Evolutionary conservation across 306 rosid species (phyloP), one percentile per base, ranked within the genome.

Genomic region (Casuarina cunninghamiana): DNA sequence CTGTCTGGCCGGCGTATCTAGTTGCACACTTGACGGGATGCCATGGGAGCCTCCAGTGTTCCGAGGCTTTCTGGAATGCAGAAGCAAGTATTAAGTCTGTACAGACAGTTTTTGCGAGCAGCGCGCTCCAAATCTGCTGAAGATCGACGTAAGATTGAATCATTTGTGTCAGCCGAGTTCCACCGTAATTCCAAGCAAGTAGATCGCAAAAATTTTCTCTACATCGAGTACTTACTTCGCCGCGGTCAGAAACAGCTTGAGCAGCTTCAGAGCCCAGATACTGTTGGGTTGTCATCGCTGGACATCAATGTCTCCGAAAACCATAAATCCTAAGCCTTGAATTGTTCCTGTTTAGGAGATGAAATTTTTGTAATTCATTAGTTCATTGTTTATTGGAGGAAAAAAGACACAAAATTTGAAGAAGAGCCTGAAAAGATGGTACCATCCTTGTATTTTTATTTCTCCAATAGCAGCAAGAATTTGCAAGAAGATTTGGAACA

Each of bases 31-130:
- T 55, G 44, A 60, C 19, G 70, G 41, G 77, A 42, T 50, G 76
- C 87, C 57, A 91, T 88, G 98, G 93, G 82, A 55, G 79, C 71
- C 72, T 76, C 84, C 2, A 32, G 73, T 32, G 88, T 79, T 19
- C 85, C 81, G 42, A 92, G 85, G 81, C 93, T 94, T 48, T 94
- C 97, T 5, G 97, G 97, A 46, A 82, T 94, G 93, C 98, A 94
- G 76, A 94, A 81, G 55, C 97, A 92, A 87, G 97, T 94, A 3
- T 95, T 94, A 17, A 72, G 92, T 51, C 75, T 92, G 41, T 92
- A 90, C 87, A 86, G 97, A 84, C 89, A 87, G 16, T 94, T 94
- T 88, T 80, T 94, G 15, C 89, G 97, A 53, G 88, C 88, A 3
- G 91, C 98, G 1, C 95, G 97, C 5, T 80, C 86, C 32, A 94